Percentiles rank a stretch among this genome's conserved stretches.
phyloP scores from a whole-genome alignment of 306 rosid genomes.

The Myrica gale region DNA sequence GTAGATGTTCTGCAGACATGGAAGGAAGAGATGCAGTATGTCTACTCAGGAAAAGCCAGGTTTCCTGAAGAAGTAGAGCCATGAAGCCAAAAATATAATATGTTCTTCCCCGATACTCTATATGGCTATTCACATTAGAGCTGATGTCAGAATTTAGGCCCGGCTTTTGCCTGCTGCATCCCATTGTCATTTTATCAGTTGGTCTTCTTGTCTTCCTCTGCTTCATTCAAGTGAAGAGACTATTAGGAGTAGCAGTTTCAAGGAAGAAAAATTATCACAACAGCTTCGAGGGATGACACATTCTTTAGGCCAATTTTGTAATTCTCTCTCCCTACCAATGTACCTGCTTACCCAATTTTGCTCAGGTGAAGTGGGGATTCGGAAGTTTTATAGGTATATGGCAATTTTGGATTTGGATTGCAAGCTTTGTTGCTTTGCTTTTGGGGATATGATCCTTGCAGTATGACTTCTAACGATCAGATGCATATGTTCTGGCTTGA shows the following conservation, averaged over 20 bases:
- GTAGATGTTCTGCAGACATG: slow-evolving; percentile 60
- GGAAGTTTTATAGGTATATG: not conserved
- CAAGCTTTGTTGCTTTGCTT: not conserved
- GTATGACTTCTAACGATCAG: not conserved
- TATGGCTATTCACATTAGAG: no score
- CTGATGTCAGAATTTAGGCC: not conserved
- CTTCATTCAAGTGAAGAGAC: not conserved
- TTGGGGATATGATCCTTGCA: not conserved
- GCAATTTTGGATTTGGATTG: not conserved
- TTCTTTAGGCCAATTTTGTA: not conserved
- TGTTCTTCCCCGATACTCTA: not conserved
- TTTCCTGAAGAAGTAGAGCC: slow-evolving; percentile 60
- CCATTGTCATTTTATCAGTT: not conserved
- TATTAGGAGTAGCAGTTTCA: not conserved
- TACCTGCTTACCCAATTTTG: not conserved
- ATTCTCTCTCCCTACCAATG: not conserved
- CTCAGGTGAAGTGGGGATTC: not conserved
- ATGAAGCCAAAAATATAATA: slow-evolving; percentile 29
- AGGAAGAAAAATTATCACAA: not conserved
- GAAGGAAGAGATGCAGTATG: slow-evolving; percentile 74
- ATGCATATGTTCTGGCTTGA: not conserved
- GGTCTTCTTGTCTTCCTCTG: not conserved
- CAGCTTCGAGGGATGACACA: not conserved
- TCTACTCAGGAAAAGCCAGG: slow-evolving; percentile 46
- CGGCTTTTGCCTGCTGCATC: not conserved